Percentiles rank a stretch among this genome's conserved stretches.
Evolutionary conservation across 768 basidiomycete species (phyloP).

Genomic region (Butyriboletus loyo): DNA sequence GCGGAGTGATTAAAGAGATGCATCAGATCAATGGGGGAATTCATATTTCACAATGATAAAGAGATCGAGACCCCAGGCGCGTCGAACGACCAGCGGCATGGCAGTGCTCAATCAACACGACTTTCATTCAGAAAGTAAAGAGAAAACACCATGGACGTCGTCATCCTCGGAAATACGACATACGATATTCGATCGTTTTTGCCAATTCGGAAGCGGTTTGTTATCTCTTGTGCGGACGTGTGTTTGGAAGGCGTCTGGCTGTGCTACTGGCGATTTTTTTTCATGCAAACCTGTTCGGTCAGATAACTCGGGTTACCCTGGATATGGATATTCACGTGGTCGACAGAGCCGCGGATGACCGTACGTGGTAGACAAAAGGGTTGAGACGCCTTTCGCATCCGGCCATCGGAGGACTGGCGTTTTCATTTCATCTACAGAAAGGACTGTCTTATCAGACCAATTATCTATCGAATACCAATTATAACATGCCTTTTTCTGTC

Average conservation of each 20-base stretch:
- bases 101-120: neutral
- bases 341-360: neutral
- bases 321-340: too few species aligned
- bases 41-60: neutral
- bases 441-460: slow-evolving; percentile 7
- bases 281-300: neutral
- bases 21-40: slow-evolving; percentile 20
- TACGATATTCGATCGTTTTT: slow-evolving; percentile 10
- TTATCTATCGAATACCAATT: slow-evolving; percentile 1
- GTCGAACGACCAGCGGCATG: neutral
- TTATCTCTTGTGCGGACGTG: neutral
- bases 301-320: neutral
- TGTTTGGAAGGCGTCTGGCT: neutral
- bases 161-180: slow-evolving; percentile 26
- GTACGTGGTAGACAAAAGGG: neutral
- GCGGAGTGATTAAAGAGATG: slow-evolving; percentile 20
- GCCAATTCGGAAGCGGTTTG: slow-evolving; percentile 1
- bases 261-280: neutral
- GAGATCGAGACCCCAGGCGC: slow-evolving; percentile 5
- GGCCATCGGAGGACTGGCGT: slow-evolving; percentile 7
- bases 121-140: slow-evolving; percentile 1
- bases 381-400: neutral
- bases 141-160: neutral
- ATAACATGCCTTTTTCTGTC: neutral
- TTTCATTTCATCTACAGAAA: slow-evolving; percentile 6